Base-by-base conservation (phyloP, 202 grass and related monocot species). In the Digitaria exilis region DNA sequence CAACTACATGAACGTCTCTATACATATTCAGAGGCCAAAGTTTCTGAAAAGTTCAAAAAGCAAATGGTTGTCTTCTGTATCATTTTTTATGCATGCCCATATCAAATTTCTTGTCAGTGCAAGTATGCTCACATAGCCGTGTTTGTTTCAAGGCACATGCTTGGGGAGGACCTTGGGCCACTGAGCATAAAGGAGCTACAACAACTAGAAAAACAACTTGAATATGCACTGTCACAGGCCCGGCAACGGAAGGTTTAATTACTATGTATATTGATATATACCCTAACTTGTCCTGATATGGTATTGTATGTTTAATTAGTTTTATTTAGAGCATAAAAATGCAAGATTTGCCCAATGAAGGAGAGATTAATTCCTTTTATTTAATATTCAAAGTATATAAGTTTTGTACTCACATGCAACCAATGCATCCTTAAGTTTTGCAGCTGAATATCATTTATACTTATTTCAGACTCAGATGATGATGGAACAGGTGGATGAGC, bases 401-500 rank as follows among this genome's bases (percentile, higher is more conserved):
- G 25, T 7, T 30, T 56, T 77, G 26, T 19, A 19, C 19, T 24
- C 26, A 24, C 7, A 26, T 29, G 24, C 6, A 72, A 65, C 35
- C 2, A n/a, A 44, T 31, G 24, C 46, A 26, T 64, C 9, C 24
- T 37, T 29, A 70, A 45, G 24, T 15, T 12, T 37, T 39, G 21
- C 11, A 60, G 24, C 28, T 52, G 29, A 31, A 22, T 56, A 22
- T 65, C 12, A 9, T 28, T 67, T 37, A 51, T 28, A 3, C 50
- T 43, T 59, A 29, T 69, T 55, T 75, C 85, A 92, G 87, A 90
- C 85, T 21, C 85, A 90, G 58, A 86, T 92, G 41, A 94, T 94
- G 81, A 87, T 91, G 84, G 89, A 94, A 45, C 87, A 94, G 76
- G 78, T 94, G 58, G 87, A 91, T 55, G 89, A 94, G 86, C 89